Percentiles rank a stretch among this genome's conserved stretches.
Evolutionary conservation across 805 yeast species (phyloP).

Genomic region (Wickerhamomyces strasburgensis): DNA sequence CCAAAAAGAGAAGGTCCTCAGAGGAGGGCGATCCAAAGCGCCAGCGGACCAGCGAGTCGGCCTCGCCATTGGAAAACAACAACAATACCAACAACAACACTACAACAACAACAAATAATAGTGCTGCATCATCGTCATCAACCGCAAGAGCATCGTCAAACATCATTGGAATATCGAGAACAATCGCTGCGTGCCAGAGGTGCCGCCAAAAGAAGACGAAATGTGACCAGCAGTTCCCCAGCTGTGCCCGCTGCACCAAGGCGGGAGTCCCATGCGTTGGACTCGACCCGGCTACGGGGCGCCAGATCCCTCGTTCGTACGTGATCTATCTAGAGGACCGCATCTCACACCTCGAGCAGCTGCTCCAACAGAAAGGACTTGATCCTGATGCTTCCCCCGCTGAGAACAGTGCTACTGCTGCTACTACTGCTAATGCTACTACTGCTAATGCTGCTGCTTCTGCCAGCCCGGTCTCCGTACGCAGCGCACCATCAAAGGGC

Average conservation of each 20-base stretch:
- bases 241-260: conserved; percentile 50
- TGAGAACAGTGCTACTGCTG: too few species aligned
- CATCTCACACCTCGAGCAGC: conserved; percentile 49
- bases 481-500: too few species aligned
- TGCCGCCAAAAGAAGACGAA: conserved; percentile 67
- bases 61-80: too few species aligned
- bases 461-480: too few species aligned
- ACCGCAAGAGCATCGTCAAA: conserved; percentile 15
- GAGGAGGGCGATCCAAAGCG: too few species aligned
- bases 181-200: conserved; percentile 81
- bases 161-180: conserved; percentile 46
- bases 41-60: too few species aligned
- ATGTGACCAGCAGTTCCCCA: conserved; percentile 55
- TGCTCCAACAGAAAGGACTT: conserved; percentile 40
- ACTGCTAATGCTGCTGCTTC: too few species aligned
- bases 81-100: neutral
- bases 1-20: too few species aligned
- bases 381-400: conserved; percentile 31
- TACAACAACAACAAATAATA: neutral
- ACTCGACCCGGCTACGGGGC: conserved; percentile 81
- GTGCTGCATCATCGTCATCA: neutral
- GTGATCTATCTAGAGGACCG: conserved; percentile 67
- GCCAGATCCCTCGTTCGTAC: conserved; percentile 80
- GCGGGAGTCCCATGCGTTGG: conserved; percentile 76
- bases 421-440: too few species aligned